Evolutionary conservation across 192 early-diverging fungal genomes (phyloP), one percentile per base, ranked within the genome.

Genomic region (Backusella parvicylindrica): DNA sequence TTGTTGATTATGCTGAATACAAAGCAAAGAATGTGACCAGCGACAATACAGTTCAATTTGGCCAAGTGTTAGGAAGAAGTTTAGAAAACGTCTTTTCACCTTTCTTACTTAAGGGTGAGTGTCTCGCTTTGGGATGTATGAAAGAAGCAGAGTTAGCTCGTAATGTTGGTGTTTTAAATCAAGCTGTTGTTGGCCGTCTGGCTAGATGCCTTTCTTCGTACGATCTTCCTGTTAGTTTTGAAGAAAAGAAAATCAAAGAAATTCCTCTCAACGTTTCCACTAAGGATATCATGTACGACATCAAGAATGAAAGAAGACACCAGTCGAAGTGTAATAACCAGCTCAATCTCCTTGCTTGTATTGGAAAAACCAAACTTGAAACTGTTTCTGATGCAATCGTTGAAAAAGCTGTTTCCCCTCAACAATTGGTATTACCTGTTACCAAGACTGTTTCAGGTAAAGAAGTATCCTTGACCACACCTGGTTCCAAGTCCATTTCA

Each of bases 401-500:
- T 75, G 83, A 82, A 64, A 95, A 91, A 66, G 89, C 95, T 6
- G 77, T 98, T 15, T 90, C 93, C 0, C 92, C 91, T 13, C 90
- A 92, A 4, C 86, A 93, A 26, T 78, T 84, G 26, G 90, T 98
- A 18, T 73, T 83, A 13, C 89, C 93, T 28, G 83, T 89, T 7
- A 71, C 80, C 15, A 83, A 80, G 50, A 32, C 75, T 47, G 72
- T 86, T 35, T 77, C 75, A 18, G 77, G 71, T 26, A 78, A 79
- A 35, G 75, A 81, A 0, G 86, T 96, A 18, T 79, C 83, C 21
- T 83, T 96, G 28, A 88, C 88, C 7, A 92, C 93, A 6, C 96
- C 97, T 9, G 97, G 97, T 5, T 97, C 95, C 73, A 99, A 99
- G 84, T 98, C 96, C 32, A 95, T 99, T 67, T 98, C 97, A 9